Percentiles rank a stretch among this genome's conserved stretches.
phyloP scores from a whole-genome alignment of 2,329 filamentous ascomycete species.

The Pyrenophora seminiperda region DNA sequence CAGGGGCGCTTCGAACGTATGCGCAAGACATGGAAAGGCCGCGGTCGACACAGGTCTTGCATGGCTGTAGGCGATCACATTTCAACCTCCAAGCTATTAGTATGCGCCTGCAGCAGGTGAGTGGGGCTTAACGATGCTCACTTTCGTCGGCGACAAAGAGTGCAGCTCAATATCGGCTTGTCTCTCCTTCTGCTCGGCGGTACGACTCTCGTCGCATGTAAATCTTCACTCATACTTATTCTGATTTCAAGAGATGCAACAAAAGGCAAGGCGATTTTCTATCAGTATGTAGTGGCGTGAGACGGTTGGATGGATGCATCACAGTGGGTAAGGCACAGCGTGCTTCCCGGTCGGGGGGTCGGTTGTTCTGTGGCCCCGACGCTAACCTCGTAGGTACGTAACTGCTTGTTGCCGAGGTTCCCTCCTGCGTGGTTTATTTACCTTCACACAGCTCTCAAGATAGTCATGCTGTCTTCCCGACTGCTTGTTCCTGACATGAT shows the following conservation, averaged over 20 bases:
- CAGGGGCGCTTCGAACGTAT: constrained; percentile 30
- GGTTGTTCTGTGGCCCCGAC: not conserved
- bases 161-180: constrained; percentile 41
- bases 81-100: constrained; percentile 30
- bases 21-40: constrained; percentile 45
- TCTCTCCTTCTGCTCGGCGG: constrained; percentile 38
- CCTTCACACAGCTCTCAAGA: too few species aligned
- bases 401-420: too few species aligned
- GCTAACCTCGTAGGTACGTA: not conserved
- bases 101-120: not conserved
- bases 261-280: not conserved
- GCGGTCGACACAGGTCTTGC: constrained; percentile 45
- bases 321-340: not conserved
- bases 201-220: constrained; percentile 25
- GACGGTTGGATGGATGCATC: not conserved
- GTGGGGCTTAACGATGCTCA: constrained; percentile 11
- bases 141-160: constrained; percentile 36
- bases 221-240: constrained; percentile 26
- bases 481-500: too few species aligned
- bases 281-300: not conserved
- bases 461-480: too few species aligned
- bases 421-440: too few species aligned
- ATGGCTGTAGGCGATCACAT: constrained; percentile 46
- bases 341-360: not conserved
- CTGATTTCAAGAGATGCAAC: too few species aligned